phyloP scores from a whole-genome alignment of 805 yeast species.

The Priceomyces melissophilus region DNA sequence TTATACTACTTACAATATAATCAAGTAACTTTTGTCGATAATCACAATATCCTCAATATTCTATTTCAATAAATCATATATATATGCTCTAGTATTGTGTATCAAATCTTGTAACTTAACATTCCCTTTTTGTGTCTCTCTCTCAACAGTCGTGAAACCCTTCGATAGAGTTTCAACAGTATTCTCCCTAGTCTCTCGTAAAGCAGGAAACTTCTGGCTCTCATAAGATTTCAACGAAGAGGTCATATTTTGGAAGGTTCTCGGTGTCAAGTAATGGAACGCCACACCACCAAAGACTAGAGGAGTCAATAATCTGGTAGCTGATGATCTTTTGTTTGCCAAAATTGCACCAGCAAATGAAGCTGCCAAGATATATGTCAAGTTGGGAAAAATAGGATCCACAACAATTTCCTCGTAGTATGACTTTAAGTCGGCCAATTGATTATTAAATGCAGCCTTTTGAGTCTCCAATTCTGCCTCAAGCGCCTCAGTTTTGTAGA shows the following conservation, averaged over 20 bases:
- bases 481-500: slow-evolving; percentile 32
- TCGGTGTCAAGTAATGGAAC: slow-evolving; percentile 51
- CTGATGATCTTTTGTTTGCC: slow-evolving; percentile 44
- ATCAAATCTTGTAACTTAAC: slow-evolving; percentile 16
- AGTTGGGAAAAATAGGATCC: slow-evolving; percentile 55
- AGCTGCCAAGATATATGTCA: slow-evolving; percentile 52
- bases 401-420: slow-evolving; percentile 34
- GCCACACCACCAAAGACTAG: slow-evolving; percentile 44
- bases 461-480: slow-evolving; percentile 47
- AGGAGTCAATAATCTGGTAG: slow-evolving; percentile 52
- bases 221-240: slow-evolving; percentile 23
- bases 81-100: slow-evolving; percentile 24
- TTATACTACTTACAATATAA: slow-evolving; percentile 52
- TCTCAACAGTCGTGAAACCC: slow-evolving; percentile 10
- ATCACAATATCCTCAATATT: neutral
- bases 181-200: slow-evolving; percentile 16
- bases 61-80: slow-evolving; percentile 11
- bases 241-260: slow-evolving; percentile 36
- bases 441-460: slow-evolving; percentile 45
- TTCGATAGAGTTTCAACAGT: neutral
- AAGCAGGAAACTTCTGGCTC: slow-evolving; percentile 27
- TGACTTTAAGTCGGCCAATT: slow-evolving; percentile 26
- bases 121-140: slow-evolving; percentile 9
- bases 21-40: too few species aligned
- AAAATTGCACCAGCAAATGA: slow-evolving; percentile 56